These are phyloP conservation scores for Arabis alpina DNA, from an alignment of 345 rosid genomes.

Conservation along the genomic window DNA sequence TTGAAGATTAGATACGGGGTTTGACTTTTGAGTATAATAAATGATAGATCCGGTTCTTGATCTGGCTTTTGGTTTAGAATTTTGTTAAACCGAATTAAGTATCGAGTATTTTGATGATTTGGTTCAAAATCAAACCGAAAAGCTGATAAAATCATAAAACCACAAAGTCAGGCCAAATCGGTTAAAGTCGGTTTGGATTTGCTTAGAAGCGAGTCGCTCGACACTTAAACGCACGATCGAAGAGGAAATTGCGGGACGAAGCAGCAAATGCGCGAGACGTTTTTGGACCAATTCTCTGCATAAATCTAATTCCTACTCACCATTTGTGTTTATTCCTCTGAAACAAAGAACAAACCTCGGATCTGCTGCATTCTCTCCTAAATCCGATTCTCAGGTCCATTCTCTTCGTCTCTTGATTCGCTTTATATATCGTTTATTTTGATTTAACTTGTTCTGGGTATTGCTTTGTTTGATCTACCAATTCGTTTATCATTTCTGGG, in stretches of 20 bases:
- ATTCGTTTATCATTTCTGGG: background rate
- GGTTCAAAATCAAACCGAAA: background rate
- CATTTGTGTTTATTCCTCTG: conserved; percentile 28
- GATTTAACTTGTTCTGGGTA: conserved; percentile 2
- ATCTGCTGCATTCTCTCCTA: conserved; percentile 39
- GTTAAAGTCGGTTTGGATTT: conserved; percentile 17
- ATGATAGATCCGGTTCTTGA: conserved; percentile 15
- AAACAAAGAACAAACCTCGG: conserved; percentile 11
- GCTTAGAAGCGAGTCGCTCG: conserved; percentile 13
- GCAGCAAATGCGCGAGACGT: conserved; percentile 49
- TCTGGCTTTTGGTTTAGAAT: background rate
- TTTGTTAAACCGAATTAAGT: background rate
- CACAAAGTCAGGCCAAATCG: too few relatives aligned
- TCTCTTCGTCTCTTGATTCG: background rate
- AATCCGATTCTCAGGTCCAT: conserved; percentile 37
- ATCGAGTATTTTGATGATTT: background rate
- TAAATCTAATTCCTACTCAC: conserved; percentile 14
- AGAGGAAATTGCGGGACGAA: conserved; percentile 38
- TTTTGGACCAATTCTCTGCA: conserved; percentile 43
- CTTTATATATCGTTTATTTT: background rate
- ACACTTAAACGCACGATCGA: conserved; percentile 37
- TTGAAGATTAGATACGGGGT: background rate
- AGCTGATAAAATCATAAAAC: background rate
- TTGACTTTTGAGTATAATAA: conserved; percentile 24
- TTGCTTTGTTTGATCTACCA: conserved; percentile 18